Base-by-base conservation (phyloP, 2,329 filamentous ascomycete genomes). In the Fusarium sublunatum region DNA sequence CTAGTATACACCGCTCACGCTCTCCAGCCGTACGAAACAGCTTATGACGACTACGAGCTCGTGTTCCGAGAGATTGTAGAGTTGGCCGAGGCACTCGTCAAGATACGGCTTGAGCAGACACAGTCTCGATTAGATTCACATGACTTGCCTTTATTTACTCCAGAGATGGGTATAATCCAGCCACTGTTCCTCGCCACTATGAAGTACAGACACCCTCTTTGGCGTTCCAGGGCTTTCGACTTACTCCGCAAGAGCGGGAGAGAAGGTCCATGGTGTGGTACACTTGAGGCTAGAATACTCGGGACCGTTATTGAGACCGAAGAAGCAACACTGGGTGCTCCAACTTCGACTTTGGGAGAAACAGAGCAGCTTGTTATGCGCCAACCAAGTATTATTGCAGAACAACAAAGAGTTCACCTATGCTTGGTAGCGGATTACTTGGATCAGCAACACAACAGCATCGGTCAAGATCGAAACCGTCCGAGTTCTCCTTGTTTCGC, bases 121-220 rank as follows among this genome's bases (percentile, higher is more conserved):
- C 12, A 48, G 3, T 25, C 9, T 10, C 13, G 15, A 7, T 7
- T 26, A 10, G 3, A 8, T 8, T 25, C 22, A 4, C 19, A 25
- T 15, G 22, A 19, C 2, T 22, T 59, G 4, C 48, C 36, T 0
- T 31, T 31, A 3, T 66, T 55, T 7, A 51, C 35, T 3, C 61
- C 53, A 12, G 63, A 66, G 26, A 61, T 65, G 47, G 63, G 63
- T 0, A 59, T 62, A 2, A 65, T 66, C 0, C 58, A 66, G 2
- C 58, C 63, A 3, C 15, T 66, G 2, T 59, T 58, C 3, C 40
- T 62, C 2, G 35, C 58, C 1, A 51, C 51, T 1, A 3, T 55
- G 0, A 64, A 54, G 39, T 66, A 59, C 26, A 56, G 63, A 9
- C 11, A 65, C 19, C 9, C 47, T 0, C 15, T 26, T 7, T 62